Evolutionary conservation across 129 eudicot species (phyloP).

Genomic region (Flaveria brownii): DNA sequence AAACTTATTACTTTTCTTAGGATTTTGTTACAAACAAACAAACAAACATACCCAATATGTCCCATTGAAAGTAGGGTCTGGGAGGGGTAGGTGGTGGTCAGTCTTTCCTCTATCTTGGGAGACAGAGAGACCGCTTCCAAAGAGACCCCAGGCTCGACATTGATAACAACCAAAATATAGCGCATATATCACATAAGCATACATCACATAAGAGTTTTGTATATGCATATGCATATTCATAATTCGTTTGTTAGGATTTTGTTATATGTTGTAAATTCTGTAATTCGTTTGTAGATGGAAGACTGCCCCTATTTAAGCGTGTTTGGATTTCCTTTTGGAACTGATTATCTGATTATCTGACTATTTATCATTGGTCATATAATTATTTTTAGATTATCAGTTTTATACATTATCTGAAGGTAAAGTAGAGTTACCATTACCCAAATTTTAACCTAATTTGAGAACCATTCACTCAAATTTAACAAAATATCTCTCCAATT

Average conservation of each 20-base stretch:
- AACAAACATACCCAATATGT: too few species aligned
- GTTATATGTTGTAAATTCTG: neutral
- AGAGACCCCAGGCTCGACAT: too few species aligned
- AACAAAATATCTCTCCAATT: neutral
- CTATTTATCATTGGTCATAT: neutral
- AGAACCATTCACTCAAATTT: neutral
- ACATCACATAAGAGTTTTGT: too few species aligned
- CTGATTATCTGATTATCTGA: neutral
- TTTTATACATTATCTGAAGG: neutral
- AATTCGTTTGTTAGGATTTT: neutral
- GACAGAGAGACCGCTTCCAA: too few species aligned
- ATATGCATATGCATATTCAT: too few species aligned
- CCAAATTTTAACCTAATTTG: neutral
- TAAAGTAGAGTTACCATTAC: neutral
- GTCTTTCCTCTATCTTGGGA: too few species aligned
- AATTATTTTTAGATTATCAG: too few species aligned
- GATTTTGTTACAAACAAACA: neutral
- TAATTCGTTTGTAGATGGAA: neutral
- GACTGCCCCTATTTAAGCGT: neutral
- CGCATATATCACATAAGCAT: too few species aligned
- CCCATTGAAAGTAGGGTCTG: too few species aligned
- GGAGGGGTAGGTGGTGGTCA: too few species aligned
- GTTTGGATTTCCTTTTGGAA: neutral
- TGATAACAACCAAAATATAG: too few species aligned
- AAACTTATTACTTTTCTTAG: neutral